Conservation (phyloP, 495 filamentous ascomycete species). For the Penicillium daleae region DNA sequence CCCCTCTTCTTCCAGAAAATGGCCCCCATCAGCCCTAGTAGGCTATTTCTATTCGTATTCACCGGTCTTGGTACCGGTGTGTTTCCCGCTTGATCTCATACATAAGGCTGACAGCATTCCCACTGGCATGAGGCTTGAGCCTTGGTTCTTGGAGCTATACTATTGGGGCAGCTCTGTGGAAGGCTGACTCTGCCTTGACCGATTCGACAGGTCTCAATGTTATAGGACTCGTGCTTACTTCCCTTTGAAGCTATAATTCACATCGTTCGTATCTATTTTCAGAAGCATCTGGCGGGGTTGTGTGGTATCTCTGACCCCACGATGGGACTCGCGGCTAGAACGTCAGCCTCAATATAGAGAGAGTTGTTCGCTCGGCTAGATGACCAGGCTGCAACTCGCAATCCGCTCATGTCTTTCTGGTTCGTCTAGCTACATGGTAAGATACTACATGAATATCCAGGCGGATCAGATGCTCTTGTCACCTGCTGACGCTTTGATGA, state of each 20-base stretch:
- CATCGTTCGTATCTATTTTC: neutral
- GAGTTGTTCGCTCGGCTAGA: neutral
- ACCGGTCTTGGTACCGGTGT: neutral
- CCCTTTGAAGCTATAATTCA: neutral
- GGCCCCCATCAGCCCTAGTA: slow-evolving; percentile 22
- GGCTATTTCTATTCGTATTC: slow-evolving; percentile 1
- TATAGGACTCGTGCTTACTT: neutral
- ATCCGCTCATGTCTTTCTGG: too few species aligned
- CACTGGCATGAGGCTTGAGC: neutral
- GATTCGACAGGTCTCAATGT: neutral
- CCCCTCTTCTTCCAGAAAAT: slow-evolving; percentile 19
- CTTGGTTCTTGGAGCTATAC: neutral
- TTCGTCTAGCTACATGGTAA: neutral
- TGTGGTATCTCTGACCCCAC: neutral
- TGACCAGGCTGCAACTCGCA: neutral
- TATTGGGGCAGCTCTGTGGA: neutral
- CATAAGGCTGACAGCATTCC: neutral
- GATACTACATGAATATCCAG: neutral
- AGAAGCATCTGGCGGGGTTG: neutral
- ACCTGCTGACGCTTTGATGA: neutral
- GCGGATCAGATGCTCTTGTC: neutral
- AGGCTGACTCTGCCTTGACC: slow-evolving; percentile 1
- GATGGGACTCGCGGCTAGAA: neutral
- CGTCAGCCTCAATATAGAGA: neutral
- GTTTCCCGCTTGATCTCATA: neutral